A percentile compares a stretch with the other conserved stretches of the same genome.
phyloP scores from a whole-genome alignment of 176 grass and related monocot genomes.

The Phragmites australis region DNA sequence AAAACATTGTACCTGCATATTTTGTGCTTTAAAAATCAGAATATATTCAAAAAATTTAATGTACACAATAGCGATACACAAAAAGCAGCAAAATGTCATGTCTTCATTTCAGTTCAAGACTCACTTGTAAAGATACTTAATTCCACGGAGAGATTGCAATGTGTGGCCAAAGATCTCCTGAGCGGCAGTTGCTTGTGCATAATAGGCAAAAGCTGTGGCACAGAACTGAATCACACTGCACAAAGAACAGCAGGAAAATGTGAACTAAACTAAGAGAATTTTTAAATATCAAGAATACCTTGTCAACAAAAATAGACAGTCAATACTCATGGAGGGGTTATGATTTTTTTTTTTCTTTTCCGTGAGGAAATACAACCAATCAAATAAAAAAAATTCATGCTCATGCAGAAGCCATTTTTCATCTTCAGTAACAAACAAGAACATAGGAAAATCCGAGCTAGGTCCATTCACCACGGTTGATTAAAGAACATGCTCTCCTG shows the following conservation, averaged over 20 bases:
- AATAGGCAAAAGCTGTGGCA: constrained; percentile 94
- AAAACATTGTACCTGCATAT: constrained; percentile 89
- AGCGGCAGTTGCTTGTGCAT: constrained; percentile 97
- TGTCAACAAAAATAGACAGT: not conserved
- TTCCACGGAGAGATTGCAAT: constrained; percentile 86
- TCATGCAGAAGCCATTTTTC: constrained; percentile 1
- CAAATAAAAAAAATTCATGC: not conserved
- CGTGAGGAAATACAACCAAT: not conserved
- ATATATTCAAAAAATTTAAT: constrained; percentile 8
- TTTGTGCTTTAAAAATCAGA: constrained; percentile 19
- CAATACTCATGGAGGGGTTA: not conserved
- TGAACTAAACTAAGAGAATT: not conserved
- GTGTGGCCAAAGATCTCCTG: constrained; percentile 99
- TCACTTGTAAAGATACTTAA: constrained; percentile 99
- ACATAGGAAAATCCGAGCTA: not conserved
- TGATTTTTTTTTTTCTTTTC: not conserved
- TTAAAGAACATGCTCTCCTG: not conserved
- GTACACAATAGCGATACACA: not conserved
- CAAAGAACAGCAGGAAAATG: not conserved
- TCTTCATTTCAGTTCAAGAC: constrained; percentile 31
- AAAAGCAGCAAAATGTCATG: not conserved
- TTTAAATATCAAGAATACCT: not conserved
- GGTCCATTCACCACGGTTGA: not conserved
- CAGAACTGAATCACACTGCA: constrained; percentile 99
- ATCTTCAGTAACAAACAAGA: constrained; percentile 20